Percentiles rank a stretch among this genome's conserved stretches.
Conservation (phyloP, 768 basidiomycete genomes). For the Mycena haematopus region DNA sequence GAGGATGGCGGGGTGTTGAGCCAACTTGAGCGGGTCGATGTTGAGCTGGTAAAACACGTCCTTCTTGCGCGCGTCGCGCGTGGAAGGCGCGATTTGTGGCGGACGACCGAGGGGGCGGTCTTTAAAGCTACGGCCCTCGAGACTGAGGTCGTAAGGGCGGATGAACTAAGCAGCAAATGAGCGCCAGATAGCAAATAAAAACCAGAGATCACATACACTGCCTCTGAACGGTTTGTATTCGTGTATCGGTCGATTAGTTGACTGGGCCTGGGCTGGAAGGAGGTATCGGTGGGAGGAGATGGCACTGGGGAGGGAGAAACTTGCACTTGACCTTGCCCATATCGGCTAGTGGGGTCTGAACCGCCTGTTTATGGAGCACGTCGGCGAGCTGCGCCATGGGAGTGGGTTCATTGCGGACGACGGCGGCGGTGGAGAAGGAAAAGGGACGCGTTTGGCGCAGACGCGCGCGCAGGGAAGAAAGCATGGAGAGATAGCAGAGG, state of each 20-base stretch:
- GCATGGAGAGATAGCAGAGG: not conserved
- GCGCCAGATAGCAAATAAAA: not conserved
- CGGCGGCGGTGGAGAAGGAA: slow-evolving; percentile 13
- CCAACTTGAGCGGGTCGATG: slow-evolving; percentile 77
- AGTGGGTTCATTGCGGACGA: not conserved
- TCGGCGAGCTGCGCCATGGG: not conserved
- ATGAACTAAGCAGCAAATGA: slow-evolving; percentile 47
- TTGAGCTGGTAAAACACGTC: slow-evolving; percentile 78
- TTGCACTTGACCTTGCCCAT: not conserved
- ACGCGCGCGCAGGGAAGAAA: slow-evolving; percentile 7
- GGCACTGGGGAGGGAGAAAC: not conserved
- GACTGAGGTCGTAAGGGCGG: slow-evolving; percentile 51
- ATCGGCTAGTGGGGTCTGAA: not conserved
- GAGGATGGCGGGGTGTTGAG: slow-evolving; percentile 65
- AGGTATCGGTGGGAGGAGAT: not conserved
- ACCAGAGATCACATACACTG: not conserved
- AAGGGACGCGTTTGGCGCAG: not conserved
- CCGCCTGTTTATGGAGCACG: not conserved
- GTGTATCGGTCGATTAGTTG: slow-evolving; percentile 1
- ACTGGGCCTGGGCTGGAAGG: not conserved
- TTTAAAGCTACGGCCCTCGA: slow-evolving; percentile 42
- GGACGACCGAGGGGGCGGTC: slow-evolving; percentile 34
- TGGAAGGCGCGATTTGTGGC: slow-evolving; percentile 59
- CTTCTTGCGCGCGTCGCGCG: slow-evolving; percentile 55
- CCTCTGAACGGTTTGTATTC: slow-evolving; percentile 19